Evolutionary conservation across 2,329 filamentous ascomycete species (phyloP).

Genomic region (Aspergillus spinulosporus): DNA sequence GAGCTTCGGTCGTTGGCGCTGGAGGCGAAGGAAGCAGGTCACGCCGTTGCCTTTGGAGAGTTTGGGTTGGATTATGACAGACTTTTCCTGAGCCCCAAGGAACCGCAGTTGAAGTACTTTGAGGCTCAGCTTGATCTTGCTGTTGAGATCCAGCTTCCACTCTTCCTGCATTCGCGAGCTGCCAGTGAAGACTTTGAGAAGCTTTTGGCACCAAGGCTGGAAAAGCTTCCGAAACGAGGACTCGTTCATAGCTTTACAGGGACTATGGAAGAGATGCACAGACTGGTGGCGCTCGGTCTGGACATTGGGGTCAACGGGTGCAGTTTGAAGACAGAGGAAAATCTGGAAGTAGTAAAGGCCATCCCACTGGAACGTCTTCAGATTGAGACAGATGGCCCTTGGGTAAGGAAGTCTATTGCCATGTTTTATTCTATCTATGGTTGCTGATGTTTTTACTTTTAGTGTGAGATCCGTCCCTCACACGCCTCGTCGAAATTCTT

Average conservation of each 20-base stretch:
- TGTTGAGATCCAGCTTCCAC: conserved; percentile 72
- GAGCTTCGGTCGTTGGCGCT: conserved; percentile 66
- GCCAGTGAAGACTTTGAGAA: conserved; percentile 81
- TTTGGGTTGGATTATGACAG: conserved; percentile 97
- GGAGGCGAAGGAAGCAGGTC: conserved; percentile 56
- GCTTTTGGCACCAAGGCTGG: conserved; percentile 64
- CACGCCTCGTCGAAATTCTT: conserved; percentile 81
- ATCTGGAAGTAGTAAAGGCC: conserved; percentile 77
- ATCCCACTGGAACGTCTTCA: conserved; percentile 79
- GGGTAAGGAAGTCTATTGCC: conserved; percentile 47
- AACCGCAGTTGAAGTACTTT: conserved; percentile 82
- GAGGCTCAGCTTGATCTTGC: conserved; percentile 78
- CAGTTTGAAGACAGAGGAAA: conserved; percentile 91
- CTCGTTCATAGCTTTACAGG: conserved; percentile 97
- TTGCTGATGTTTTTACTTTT: conserved; percentile 7
- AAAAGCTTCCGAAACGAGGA: conserved; percentile 69
- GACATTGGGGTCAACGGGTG: conserved; percentile 97
- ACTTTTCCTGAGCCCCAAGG: conserved; percentile 75
- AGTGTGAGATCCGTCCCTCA: conserved; percentile 86
- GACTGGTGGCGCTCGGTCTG: conserved; percentile 75
- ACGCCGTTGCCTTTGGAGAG: conserved; percentile 83
- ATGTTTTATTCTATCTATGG: background rate
- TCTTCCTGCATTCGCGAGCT: conserved; percentile 90
- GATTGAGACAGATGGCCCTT: conserved; percentile 96
- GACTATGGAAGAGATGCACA: conserved; percentile 76